A percentile compares a stretch with the other conserved stretches of the same genome.
Conservation (phyloP, 2,329 filamentous ascomycete species). For the Mycogone perniciosa region DNA sequence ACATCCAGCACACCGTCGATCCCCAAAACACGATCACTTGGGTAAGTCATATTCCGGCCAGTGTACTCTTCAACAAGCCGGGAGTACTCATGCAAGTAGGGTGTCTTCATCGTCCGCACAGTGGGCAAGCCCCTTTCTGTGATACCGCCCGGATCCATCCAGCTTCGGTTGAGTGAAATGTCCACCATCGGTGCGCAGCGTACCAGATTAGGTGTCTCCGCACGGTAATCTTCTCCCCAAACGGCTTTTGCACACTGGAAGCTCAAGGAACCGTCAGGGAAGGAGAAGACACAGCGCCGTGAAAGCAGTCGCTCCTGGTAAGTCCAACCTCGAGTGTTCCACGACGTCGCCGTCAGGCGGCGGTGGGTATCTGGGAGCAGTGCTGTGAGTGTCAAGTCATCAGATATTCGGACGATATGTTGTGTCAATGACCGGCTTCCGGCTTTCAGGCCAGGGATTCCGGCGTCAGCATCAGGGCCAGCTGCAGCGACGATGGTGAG, state of each 20-base stretch:
- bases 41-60: constrained; percentile 3
- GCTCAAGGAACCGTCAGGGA: constrained; percentile 2
- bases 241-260: constrained; percentile 10
- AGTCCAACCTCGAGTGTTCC: constrained; percentile 8
- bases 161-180: constrained; percentile 7
- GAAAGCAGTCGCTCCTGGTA: constrained; percentile 9
- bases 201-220: background rate
- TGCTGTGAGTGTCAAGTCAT: background rate
- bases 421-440: constrained; percentile 1
- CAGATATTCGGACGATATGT: background rate
- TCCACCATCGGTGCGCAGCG: constrained; percentile 7
- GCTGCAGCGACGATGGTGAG: constrained; percentile 11
- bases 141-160: constrained; percentile 2
- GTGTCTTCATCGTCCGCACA: background rate
- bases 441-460: constrained; percentile 1
- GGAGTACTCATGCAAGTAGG: constrained; percentile 4
- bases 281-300: constrained; percentile 4
- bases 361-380: constrained; percentile 2
- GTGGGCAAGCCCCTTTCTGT: constrained; percentile 3
- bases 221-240: constrained; percentile 5
- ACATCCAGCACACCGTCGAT: constrained; percentile 6
- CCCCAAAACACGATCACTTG: constrained; percentile 2
- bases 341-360: background rate
- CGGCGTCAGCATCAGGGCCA: constrained; percentile 4
- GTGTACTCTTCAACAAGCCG: constrained; percentile 6